Percentiles rank a stretch among this genome's conserved stretches.
Conservation (phyloP, 2,329 filamentous ascomycete species). For the Nannizziopsis barbatae region DNA sequence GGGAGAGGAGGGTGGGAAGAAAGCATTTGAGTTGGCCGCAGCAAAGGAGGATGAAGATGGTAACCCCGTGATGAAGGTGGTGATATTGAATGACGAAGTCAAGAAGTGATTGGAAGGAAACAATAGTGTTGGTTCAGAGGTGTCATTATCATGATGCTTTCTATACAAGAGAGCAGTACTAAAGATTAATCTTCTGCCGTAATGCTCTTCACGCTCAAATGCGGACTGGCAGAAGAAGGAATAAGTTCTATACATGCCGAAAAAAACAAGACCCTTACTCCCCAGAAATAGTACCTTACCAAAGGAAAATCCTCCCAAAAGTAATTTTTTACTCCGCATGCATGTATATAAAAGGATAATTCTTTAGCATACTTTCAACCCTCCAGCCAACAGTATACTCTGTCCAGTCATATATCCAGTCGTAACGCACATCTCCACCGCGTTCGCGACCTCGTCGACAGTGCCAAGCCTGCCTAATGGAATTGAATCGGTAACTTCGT, state of each 20-base stretch:
- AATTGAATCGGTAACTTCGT: slow-evolving; percentile 48
- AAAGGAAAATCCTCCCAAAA: neutral
- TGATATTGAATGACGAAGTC: slow-evolving; percentile 29
- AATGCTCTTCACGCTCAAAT: no score
- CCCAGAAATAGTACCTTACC: neutral
- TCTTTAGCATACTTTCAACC: slow-evolving; percentile 31
- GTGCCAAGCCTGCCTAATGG: slow-evolving; percentile 49
- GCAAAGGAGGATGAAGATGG: slow-evolving; percentile 43
- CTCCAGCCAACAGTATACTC: slow-evolving; percentile 44
- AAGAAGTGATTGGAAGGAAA: neutral
- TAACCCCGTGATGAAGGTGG: slow-evolving; percentile 44
- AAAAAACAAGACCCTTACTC: neutral
- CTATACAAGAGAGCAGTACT: no score
- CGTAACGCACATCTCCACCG: slow-evolving; percentile 49
- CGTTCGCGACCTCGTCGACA: slow-evolving; percentile 50
- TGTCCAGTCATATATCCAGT: slow-evolving; percentile 53
- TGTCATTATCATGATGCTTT: neutral
- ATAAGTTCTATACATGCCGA: neutral
- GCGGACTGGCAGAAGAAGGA: neutral
- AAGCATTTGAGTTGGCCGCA: slow-evolving; percentile 43
- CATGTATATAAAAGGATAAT: neutral
- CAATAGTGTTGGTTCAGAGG: neutral
- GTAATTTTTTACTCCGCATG: neutral
- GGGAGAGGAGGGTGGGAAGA: slow-evolving; percentile 36
- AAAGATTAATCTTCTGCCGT: no score